Base-by-base conservation (phyloP, 176 grass and related monocot genomes). In the Elymus sibiricus region DNA sequence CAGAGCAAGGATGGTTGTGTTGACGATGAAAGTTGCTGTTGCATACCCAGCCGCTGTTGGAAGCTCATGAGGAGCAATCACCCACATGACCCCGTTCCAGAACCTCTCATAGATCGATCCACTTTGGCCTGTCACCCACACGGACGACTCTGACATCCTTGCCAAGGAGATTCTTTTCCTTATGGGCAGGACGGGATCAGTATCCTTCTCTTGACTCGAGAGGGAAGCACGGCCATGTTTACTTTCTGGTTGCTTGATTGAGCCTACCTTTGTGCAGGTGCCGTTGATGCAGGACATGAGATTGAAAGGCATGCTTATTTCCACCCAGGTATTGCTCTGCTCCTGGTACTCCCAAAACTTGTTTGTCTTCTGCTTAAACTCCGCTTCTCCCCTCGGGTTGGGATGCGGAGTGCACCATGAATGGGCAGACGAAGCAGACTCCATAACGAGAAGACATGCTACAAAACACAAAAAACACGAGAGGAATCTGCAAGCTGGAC, bases 1-100 rank as follows among this genome's bases (percentile, higher is more conserved):
- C 22, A 98, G 88, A 89, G 97, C 93, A 83, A 98, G 92, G 83
- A 98, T 98, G 72, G 94, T 98, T 82, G 94, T 93, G 91, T 98
- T 98, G 66, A 98, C 84, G 28, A 94, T 90, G 76, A 90, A 95
- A 92, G 92, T 95, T 67, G 92, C 90, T 27, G 71, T 78, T 6
- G 97, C 93, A 70, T 82, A 83, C 47, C 93, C 94, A 81, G 88
- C 84, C 34, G 90, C 75, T 74, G 69, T 84, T 46, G 92, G 97
- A 38, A 98, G 85, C 51, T 98, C 94, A 86, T 98, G 97, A 39
- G 97, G 96, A 80, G 97, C 97, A 88, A 94, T 92, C 67, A 98
- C 88, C 97, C 97, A 98, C 81, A 88, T 86, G 76, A 98, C 81
- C 11, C 97, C 94, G 43, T 98, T 98, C 97, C 97, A 98, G 74